Conservation (phyloP, 352 stramenopile genomes). For the Pythium plurisporium region DNA sequence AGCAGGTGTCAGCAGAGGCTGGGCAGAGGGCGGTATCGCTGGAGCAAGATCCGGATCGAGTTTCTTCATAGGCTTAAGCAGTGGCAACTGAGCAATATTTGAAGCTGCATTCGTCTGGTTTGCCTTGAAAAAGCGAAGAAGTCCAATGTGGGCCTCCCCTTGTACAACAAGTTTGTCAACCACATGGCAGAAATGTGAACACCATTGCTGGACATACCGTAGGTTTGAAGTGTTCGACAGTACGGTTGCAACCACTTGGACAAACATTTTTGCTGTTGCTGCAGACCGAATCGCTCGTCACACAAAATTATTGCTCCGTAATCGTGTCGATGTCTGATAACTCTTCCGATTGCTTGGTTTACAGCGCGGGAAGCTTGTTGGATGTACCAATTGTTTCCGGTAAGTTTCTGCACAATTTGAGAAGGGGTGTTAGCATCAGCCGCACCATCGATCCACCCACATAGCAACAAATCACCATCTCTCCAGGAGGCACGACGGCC, state of each 20-base stretch:
- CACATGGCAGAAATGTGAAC: background rate
- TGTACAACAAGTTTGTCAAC: background rate
- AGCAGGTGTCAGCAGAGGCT: too few relatives aligned
- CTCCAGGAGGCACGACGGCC: conserved; percentile 43
- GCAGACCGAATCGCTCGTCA: conserved; percentile 94
- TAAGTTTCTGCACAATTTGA: too few relatives aligned
- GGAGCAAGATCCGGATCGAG: conserved; percentile 8
- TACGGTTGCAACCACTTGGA: conserved; percentile 95
- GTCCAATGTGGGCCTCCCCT: conserved; percentile 80
- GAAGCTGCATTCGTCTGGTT: conserved; percentile 49
- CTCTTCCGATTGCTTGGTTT: conserved; percentile 98
- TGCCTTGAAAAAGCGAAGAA: conserved; percentile 79
- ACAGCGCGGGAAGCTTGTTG: conserved; percentile 97
- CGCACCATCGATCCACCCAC: too few relatives aligned
- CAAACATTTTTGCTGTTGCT: conserved; percentile 88
- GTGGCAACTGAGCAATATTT: background rate
- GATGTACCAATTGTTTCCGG: conserved; percentile 98
- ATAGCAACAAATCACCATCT: too few relatives aligned
- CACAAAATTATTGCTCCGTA: conserved; percentile 97
- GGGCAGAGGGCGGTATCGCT: too few relatives aligned
- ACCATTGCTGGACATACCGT: conserved; percentile 36
- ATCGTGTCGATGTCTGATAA: conserved; percentile 98
- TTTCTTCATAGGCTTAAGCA: conserved; percentile 1
- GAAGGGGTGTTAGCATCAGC: background rate
- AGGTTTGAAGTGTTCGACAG: conserved; percentile 54